These are phyloP conservation scores for Colletotrichum truncatum DNA, from an alignment of 2,329 filamentous ascomycete genomes.

Conservation along the genomic window DNA sequence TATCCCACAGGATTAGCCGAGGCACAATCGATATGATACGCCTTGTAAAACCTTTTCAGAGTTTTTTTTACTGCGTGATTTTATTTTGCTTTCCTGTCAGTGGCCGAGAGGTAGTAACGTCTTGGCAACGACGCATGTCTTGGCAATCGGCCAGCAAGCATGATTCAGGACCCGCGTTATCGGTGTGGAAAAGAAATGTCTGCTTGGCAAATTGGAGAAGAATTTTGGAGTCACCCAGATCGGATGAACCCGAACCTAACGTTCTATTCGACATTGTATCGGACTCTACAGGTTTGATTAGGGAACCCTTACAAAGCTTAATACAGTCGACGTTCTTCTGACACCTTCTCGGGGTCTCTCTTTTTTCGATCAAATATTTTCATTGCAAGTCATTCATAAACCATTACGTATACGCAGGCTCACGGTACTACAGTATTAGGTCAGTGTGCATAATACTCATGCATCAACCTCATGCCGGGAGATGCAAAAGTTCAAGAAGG, in stretches of 20 bases:
- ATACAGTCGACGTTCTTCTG: no score
- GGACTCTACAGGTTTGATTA: no score
- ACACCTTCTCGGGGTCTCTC: no score
- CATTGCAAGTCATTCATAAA: not conserved
- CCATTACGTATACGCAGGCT: not conserved
- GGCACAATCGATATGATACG: not conserved
- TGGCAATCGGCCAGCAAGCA: constrained; percentile 8
- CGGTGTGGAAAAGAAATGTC: not conserved
- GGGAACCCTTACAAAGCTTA: no score
- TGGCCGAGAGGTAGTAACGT: not conserved
- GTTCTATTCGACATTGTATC: not conserved
- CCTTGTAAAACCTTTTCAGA: not conserved
- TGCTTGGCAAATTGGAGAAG: constrained; percentile 3
- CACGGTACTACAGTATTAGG: not conserved
- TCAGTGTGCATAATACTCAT: not conserved
- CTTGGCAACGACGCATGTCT: constrained; percentile 14
- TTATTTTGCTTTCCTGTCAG: not conserved
- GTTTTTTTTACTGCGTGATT: not conserved
- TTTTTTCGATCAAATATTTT: not conserved
- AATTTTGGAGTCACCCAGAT: not conserved
- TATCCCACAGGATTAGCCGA: no score
- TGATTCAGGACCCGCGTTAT: constrained; percentile 17
- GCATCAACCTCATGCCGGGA: not conserved
- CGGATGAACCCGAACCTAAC: not conserved
- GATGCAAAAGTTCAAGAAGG: not conserved